Conservation (phyloP, 805 yeast species). For the Myxozyma geophila region DNA sequence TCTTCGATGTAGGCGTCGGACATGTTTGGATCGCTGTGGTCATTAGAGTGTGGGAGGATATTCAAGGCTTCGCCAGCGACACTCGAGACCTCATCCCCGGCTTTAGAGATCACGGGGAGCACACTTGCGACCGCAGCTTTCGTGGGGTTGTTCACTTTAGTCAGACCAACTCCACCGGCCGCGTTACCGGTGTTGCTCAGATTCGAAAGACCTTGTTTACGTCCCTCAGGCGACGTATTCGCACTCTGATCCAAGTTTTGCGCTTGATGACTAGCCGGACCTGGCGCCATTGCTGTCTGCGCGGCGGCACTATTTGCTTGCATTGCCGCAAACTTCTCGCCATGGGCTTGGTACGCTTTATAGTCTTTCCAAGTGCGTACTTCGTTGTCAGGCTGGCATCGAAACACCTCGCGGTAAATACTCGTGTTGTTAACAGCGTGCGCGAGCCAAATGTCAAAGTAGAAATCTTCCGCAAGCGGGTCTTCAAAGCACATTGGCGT, state of each 20-base stretch:
- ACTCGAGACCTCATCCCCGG: background rate
- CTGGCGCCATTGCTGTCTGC: background rate
- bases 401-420: conserved; percentile 82
- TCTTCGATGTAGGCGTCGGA: background rate
- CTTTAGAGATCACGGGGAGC: background rate
- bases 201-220: background rate
- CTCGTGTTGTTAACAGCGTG: conserved; percentile 83
- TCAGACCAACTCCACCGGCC: conserved; percentile 9
- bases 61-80: background rate
- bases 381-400: conserved; percentile 91
- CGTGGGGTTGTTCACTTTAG: background rate
- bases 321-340: conserved; percentile 43
- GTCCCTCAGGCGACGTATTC: background rate
- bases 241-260: background rate
- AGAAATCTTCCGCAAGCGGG: conserved; percentile 81
- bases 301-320: conserved; percentile 11
- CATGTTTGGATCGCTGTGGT: background rate
- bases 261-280: background rate
- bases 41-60: background rate
- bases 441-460: conserved; percentile 82
- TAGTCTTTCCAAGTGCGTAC: conserved; percentile 92
- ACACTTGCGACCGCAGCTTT: background rate
- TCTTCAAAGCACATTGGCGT: conserved; percentile 91
- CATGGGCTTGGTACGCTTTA: conserved; percentile 49
- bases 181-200: background rate